Conservation (phyloP, 2,329 filamentous ascomycete genomes). For the Thermochaetoides dissita region DNA sequence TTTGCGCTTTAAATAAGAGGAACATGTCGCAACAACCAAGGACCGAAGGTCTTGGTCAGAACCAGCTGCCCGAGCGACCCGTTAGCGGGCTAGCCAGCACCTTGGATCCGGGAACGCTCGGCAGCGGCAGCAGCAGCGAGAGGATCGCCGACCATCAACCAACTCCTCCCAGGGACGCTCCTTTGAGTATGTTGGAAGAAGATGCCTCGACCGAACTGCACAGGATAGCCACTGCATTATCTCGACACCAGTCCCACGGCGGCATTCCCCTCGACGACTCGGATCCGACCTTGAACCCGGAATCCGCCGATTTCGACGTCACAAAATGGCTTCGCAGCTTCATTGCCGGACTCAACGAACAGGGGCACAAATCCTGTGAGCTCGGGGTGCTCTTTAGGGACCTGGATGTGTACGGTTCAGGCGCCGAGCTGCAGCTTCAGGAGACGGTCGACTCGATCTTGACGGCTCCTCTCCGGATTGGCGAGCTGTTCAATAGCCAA, state of each 20-base stretch:
- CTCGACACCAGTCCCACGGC: conserved; percentile 17
- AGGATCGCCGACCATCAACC: too few species aligned
- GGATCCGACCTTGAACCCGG: conserved; percentile 25
- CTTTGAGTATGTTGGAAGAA: conserved; percentile 16
- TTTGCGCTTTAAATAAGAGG: too few species aligned
- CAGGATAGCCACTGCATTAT: conserved; percentile 26
- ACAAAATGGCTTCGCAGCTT: conserved; percentile 28
- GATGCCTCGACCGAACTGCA: conserved; percentile 24
- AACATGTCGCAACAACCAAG: too few species aligned
- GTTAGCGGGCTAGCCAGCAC: too few species aligned
- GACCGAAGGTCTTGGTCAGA: too few species aligned
- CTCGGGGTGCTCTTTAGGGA: conserved; percentile 52
- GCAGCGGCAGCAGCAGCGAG: too few species aligned
- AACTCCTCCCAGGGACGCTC: not conserved
- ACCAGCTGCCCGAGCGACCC: too few species aligned
- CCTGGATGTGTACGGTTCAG: conserved; percentile 52
- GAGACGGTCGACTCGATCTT: conserved; percentile 49
- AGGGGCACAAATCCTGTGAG: conserved; percentile 37
- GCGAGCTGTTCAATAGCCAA: conserved; percentile 39
- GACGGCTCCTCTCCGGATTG: conserved; percentile 40
- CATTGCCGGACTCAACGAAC: conserved; percentile 32
- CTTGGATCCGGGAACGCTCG: too few species aligned
- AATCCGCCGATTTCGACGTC: conserved; percentile 26
- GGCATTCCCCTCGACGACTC: not conserved
- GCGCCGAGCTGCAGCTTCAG: conserved; percentile 53